Conservation (phyloP, 345 rosid species). For the Odontarrhena argentea region DNA sequence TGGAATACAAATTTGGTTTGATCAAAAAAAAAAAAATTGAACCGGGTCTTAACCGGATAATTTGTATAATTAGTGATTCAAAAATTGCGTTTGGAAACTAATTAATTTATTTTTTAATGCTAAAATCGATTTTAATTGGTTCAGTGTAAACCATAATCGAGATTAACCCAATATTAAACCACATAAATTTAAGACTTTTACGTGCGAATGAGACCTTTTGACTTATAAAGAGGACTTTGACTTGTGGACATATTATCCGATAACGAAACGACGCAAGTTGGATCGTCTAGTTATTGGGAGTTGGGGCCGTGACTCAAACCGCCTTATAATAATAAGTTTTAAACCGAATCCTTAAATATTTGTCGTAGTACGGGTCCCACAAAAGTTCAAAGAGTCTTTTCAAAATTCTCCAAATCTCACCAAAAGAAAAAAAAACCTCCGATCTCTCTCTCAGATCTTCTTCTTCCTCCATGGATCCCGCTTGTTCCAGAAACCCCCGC, state of each 20-base stretch:
- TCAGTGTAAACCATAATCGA: too few species aligned
- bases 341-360: conserved; percentile 14
- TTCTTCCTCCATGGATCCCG: conserved; percentile 36
- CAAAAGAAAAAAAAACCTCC: conserved; percentile 4
- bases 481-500: conserved; percentile 37
- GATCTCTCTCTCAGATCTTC: conserved; percentile 35
- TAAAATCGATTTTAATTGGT: too few species aligned
- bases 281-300: neutral
- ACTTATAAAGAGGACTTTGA: too few species aligned
- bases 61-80: too few species aligned
- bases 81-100: too few species aligned
- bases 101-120: too few species aligned
- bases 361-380: conserved; percentile 23
- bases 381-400: conserved; percentile 25
- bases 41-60: too few species aligned
- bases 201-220: too few species aligned
- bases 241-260: neutral
- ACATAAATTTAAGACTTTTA: too few species aligned
- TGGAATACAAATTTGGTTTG: too few species aligned
- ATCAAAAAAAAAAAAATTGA: too few species aligned
- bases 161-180: too few species aligned
- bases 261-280: conserved; percentile 3
- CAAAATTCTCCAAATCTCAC: conserved; percentile 15
- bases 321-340: neutral
- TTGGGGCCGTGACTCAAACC: conserved; percentile 23